Conservation (phyloP, 192 early-diverging fungal species). For the Backusella westeae region DNA sequence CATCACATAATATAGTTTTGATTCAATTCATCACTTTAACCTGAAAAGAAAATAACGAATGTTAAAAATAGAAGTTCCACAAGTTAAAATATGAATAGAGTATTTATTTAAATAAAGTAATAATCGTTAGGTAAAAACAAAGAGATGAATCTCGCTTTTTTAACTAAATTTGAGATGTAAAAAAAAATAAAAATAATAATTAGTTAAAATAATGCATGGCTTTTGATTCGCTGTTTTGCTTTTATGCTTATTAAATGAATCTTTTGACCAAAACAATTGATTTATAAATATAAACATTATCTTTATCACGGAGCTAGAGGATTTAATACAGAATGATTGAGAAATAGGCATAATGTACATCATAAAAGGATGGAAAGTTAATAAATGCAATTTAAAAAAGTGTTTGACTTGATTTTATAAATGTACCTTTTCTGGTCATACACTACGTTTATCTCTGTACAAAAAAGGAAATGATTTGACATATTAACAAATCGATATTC, state of each 20-base stretch:
- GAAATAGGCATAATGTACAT: background rate
- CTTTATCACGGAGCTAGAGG: background rate
- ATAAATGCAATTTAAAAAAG: background rate
- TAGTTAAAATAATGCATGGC: background rate
- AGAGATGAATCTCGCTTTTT: background rate
- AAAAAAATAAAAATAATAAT: background rate
- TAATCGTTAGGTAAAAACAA: background rate
- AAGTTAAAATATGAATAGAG: background rate
- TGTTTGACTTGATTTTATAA: background rate
- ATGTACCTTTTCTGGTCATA: background rate
- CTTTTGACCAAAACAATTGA: background rate
- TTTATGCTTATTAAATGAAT: background rate
- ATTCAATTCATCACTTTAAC: too few species aligned
- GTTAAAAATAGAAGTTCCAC: background rate
- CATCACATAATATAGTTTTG: too few species aligned
- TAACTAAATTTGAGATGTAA: background rate
- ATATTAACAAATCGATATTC: background rate
- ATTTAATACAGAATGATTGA: background rate
- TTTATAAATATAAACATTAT: background rate
- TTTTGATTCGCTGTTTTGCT: background rate
- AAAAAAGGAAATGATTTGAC: background rate
- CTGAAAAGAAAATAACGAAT: background rate
- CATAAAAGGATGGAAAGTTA: background rate
- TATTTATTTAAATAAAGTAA: background rate
- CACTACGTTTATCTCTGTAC: background rate